These are phyloP conservation scores for Aspergillus floridensis DNA, from an alignment of 2,329 filamentous ascomycete genomes.

Conservation along the genomic window DNA sequence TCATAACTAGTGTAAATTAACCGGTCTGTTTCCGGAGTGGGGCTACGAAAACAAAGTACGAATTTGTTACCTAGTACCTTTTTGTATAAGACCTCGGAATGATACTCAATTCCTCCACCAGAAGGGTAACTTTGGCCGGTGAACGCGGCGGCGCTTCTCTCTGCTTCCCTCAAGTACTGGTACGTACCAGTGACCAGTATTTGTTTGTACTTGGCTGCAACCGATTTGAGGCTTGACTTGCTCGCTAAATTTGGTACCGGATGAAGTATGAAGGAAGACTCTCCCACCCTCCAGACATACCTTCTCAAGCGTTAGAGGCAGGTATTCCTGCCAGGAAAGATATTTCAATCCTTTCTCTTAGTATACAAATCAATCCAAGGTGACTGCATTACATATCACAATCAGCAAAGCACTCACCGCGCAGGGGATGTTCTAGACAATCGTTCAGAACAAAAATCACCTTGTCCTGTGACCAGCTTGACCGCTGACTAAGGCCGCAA, in stretches of 20 bases:
- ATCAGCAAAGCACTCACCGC: conserved; percentile 1
- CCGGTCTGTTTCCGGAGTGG: conserved; percentile 31
- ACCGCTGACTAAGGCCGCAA: conserved; percentile 21
- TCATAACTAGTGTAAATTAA: conserved; percentile 26
- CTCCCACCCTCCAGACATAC: neutral
- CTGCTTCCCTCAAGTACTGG: neutral
- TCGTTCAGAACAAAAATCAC: conserved; percentile 20
- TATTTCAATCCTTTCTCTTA: neutral
- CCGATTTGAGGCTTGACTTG: conserved; percentile 5
- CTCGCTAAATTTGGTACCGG: neutral
- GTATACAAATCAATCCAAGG: neutral
- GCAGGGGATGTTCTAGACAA: conserved; percentile 21
- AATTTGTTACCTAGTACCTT: conserved; percentile 6
- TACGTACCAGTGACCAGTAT: too few relatives aligned
- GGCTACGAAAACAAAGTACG: conserved; percentile 25
- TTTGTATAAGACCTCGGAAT: neutral
- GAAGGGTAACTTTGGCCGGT: conserved; percentile 6
- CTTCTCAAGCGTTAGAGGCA: neutral
- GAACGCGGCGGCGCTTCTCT: neutral
- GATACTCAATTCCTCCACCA: neutral
- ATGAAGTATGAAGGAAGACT: neutral
- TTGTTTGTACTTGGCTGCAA: conserved; percentile 6
- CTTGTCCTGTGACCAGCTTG: conserved; percentile 24
- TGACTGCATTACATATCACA: neutral
- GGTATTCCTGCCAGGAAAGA: conserved; percentile 2